phyloP scores from a whole-genome alignment of 768 basidiomycete genomes.

The Lyophyllum shimeji region DNA sequence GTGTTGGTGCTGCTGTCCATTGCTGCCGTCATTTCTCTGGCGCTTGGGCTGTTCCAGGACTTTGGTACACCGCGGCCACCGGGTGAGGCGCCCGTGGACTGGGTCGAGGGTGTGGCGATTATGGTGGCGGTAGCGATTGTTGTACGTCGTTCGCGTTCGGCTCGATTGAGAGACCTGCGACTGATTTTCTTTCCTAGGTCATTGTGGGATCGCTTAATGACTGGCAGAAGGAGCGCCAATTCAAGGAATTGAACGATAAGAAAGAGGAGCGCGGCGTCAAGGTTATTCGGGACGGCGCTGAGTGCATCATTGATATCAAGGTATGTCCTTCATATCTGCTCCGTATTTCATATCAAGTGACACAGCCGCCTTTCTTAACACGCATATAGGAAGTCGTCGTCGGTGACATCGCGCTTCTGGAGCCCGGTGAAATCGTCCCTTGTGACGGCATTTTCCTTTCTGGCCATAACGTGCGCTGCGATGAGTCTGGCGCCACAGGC shows the following conservation, averaged over 20 bases:
- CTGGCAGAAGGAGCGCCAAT: conserved; percentile 98
- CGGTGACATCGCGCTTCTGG: conserved; percentile 87
- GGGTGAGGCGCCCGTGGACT: conserved; percentile 81
- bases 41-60: conserved; percentile 92
- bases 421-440: conserved; percentile 95
- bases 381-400: conserved; percentile 77
- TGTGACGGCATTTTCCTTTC: conserved; percentile 93
- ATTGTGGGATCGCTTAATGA: conserved; percentile 94
- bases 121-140: conserved; percentile 76
- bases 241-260: conserved; percentile 87
- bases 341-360: conserved; percentile 10
- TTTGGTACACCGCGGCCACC: conserved; percentile 67
- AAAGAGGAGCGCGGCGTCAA: conserved; percentile 93
- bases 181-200: conserved; percentile 42
- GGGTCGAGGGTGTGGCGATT: conserved; percentile 94
- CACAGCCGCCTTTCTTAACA: conserved; percentile 17
- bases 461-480: conserved; percentile 93
- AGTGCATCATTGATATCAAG: conserved; percentile 79
- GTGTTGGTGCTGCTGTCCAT: conserved; percentile 87
- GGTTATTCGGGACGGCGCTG: conserved; percentile 70
- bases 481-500: conserved; percentile 95
- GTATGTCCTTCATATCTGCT: conserved; percentile 32
- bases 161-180: not conserved
- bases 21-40: conserved; percentile 90
- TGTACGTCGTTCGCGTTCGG: conserved; percentile 36